Conservation (phyloP, 768 basidiomycete genomes). For the Butyriboletus loyo region DNA sequence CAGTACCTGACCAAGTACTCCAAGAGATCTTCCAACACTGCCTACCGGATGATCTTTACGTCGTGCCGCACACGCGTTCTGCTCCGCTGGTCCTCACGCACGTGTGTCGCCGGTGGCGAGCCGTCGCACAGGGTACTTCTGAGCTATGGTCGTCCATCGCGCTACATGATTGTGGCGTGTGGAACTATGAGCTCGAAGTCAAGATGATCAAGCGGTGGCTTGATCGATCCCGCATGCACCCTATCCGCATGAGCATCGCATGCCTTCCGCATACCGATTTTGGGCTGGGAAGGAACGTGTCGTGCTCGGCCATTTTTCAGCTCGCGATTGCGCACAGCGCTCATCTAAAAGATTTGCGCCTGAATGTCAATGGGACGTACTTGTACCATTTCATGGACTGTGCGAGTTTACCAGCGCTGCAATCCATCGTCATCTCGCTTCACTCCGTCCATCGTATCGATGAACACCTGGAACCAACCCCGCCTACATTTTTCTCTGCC, state of each 20-base stretch:
- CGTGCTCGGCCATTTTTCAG: slow-evolving; percentile 19
- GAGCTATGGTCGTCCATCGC: slow-evolving; percentile 32
- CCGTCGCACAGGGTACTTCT: slow-evolving; percentile 27
- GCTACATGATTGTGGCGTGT: slow-evolving; percentile 28
- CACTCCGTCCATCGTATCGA: slow-evolving; percentile 4
- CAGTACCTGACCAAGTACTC: slow-evolving; percentile 31
- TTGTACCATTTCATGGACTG: slow-evolving; percentile 16
- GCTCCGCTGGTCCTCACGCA: slow-evolving; percentile 34
- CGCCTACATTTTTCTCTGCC: slow-evolving; percentile 3
- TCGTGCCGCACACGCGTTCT: slow-evolving; percentile 17
- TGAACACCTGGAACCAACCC: background rate
- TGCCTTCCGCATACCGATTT: slow-evolving; percentile 20
- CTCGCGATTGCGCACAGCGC: slow-evolving; percentile 20
- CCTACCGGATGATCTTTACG: slow-evolving; percentile 21
- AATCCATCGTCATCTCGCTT: slow-evolving; percentile 17
- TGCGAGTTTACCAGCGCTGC: slow-evolving; percentile 10
- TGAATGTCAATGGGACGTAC: slow-evolving; percentile 19
- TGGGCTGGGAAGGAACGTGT: background rate
- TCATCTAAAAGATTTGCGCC: slow-evolving; percentile 15
- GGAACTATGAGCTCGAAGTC: slow-evolving; percentile 27
- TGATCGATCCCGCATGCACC: slow-evolving; percentile 16
- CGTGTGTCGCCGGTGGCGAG: slow-evolving; percentile 33
- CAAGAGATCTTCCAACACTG: slow-evolving; percentile 32
- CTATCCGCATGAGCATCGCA: slow-evolving; percentile 22
- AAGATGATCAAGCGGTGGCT: slow-evolving; percentile 26